A percentile compares a stretch with the other conserved stretches of the same genome.
Conservation (phyloP, 2,329 filamentous ascomycete species). For the Cercospora beticola region DNA sequence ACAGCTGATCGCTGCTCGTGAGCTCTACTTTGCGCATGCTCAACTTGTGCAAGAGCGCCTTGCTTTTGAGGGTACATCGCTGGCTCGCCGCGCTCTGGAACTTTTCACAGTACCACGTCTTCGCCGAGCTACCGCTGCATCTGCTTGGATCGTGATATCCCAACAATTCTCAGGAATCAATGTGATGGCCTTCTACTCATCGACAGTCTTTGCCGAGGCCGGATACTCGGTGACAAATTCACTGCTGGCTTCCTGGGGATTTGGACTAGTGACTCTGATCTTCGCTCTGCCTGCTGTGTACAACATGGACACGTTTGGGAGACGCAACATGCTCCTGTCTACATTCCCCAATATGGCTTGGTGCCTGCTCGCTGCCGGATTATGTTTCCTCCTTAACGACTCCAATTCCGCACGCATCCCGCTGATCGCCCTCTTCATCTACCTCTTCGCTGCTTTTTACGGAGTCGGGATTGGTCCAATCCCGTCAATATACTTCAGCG, state of each 20-base stretch:
- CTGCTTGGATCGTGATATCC: conserved; percentile 25
- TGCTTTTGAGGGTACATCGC: conserved; percentile 16
- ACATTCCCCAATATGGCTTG: conserved; percentile 54
- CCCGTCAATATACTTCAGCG: conserved; percentile 36
- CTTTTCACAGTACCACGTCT: conserved; percentile 31
- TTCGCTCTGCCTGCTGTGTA: conserved; percentile 60
- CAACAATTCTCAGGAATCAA: conserved; percentile 25
- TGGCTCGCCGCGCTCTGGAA: conserved; percentile 17
- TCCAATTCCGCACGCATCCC: conserved; percentile 38
- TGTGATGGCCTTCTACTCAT: conserved; percentile 41
- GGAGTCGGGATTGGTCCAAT: conserved; percentile 34
- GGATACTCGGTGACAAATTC: conserved; percentile 44
- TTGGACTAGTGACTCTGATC: conserved; percentile 59
- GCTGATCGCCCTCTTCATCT: conserved; percentile 35
- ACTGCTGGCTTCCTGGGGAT: conserved; percentile 58
- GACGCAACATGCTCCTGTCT: conserved; percentile 51
- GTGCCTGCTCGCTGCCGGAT: conserved; percentile 49
- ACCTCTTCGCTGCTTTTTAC: conserved; percentile 33
- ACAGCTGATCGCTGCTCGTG: conserved; percentile 33
- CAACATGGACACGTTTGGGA: conserved; percentile 52
- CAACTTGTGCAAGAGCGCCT: conserved; percentile 31
- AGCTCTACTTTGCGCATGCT: conserved; percentile 34
- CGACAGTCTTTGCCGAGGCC: conserved; percentile 35
- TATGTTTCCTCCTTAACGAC: conserved; percentile 54
- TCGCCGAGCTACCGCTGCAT: conserved; percentile 26